A percentile compares a stretch with the other conserved stretches of the same genome.
phyloP scores from a whole-genome alignment of 225 moss, liverwort and hornwort species.

The Pseudoscleropodium purum region DNA sequence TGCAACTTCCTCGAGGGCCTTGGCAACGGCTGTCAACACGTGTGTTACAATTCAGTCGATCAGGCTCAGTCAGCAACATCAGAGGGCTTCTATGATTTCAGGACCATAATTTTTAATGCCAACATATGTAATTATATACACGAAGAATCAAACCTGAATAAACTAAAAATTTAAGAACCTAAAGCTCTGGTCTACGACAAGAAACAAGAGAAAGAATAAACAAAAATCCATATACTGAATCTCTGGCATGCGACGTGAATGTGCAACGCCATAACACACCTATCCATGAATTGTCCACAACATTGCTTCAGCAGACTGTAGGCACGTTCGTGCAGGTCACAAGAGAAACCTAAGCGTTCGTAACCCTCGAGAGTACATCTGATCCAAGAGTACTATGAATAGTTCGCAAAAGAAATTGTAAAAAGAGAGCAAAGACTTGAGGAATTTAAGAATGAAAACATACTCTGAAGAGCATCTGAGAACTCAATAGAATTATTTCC shows the following conservation, averaged over 20 bases:
- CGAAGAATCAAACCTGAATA: neutral
- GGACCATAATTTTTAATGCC: neutral
- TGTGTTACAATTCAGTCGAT: neutral
- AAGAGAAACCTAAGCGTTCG: neutral
- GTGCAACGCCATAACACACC: neutral
- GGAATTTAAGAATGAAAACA: conserved; percentile 2
- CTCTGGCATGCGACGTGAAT: neutral
- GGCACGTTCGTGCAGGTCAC: neutral
- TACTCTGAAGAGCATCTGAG: conserved; percentile 81
- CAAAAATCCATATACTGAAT: neutral
- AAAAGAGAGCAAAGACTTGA: neutral
- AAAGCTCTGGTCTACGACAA: neutral
- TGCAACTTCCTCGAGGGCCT: conserved; percentile 70
- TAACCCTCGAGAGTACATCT: neutral
- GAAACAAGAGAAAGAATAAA: neutral
- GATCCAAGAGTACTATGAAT: neutral
- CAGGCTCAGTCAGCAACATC: neutral
- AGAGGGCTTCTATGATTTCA: neutral
- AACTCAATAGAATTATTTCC: conserved; percentile 57
- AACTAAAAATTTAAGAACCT: neutral
- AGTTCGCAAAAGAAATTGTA: neutral
- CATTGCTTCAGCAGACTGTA: neutral
- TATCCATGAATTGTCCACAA: neutral
- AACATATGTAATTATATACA: neutral
- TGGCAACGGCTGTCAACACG: conserved; percentile 60